Evolutionary conservation across 805 yeast genomes (phyloP), one percentile per base, ranked within the genome.

Genomic region (Myxozyma nipponensis): DNA sequence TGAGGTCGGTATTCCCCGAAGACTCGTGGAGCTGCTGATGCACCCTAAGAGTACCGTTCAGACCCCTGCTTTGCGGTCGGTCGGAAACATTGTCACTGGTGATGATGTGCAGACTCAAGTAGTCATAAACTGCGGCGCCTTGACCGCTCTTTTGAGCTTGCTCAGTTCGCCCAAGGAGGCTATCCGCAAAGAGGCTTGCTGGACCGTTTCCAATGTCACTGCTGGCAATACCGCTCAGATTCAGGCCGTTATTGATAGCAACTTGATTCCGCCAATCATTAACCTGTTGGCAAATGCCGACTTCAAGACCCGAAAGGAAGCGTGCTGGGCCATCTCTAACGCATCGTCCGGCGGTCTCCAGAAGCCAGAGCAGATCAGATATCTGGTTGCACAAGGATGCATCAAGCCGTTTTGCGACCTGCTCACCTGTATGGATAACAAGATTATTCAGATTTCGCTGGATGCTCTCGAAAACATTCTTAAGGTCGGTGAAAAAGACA

Each of bases 311-410:
- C 86, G 86, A 69, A 93, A 91, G 71, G 98, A 93, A 74, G 98
- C 98, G 2, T 91, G 98, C 76, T 93, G 98, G 98, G 98, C 98
- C 32, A 85, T 93, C 60, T 89, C 97, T 25, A 93, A 93, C 68
- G 98, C 98, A 35, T 86, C 96, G 17, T 86, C 96, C 7, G 98
- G 98, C 62, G 98, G 97, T 21, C 76, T 89, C 62, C 75, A 83
- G 39, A 84, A 82, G 68, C 98, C 98, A 5, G 96, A 88, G 54
- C 96, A 90, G 68, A 90, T 93, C 62, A 80, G 91, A 64, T 93
- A 89, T 71, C 78, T 93, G 60, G 98, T 93, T 32, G 74, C 77
- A 59, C 98, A 93, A 73, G 98, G 97, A 43, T 88, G 97, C 72
- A 90, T 93, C 71, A 91, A 90, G 74, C 98, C 98, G 34, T 77